Percentiles rank a stretch among this genome's conserved stretches.
phyloP scores from a whole-genome alignment of 2,329 filamentous ascomycete genomes.

The Parasarocladium wereldwijsianum region DNA sequence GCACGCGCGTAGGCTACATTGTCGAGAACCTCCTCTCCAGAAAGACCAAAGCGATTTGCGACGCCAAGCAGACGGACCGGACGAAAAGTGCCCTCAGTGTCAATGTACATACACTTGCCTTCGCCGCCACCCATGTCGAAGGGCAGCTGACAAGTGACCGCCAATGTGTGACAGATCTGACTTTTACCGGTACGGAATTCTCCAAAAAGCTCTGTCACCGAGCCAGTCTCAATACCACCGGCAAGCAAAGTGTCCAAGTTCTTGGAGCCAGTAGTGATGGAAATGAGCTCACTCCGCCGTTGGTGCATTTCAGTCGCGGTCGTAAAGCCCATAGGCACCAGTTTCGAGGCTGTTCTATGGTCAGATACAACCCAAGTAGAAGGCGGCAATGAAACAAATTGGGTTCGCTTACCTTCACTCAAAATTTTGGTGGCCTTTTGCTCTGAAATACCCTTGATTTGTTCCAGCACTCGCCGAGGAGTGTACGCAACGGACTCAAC shows the following conservation, averaged over 20 bases:
- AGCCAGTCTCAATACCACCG: slow-evolving; percentile 91
- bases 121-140: slow-evolving; percentile 99
- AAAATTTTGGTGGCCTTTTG: slow-evolving; percentile 89
- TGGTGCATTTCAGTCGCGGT: slow-evolving; percentile 99
- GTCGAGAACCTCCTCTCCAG: slow-evolving; percentile 92
- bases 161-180: slow-evolving; percentile 96
- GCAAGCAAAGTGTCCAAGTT: slow-evolving; percentile 90
- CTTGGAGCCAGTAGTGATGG: slow-evolving; percentile 95
- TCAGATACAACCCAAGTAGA: slow-evolving; percentile 1
- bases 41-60: slow-evolving; percentile 85
- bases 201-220: slow-evolving; percentile 94
- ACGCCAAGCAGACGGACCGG: slow-evolving; percentile 84
- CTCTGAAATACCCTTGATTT: slow-evolving; percentile 96
- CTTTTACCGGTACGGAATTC: slow-evolving; percentile 97
- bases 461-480: slow-evolving; percentile 68
- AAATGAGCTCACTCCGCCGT: slow-evolving; percentile 89
- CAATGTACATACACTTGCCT: slow-evolving; percentile 96
- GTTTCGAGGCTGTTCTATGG: slow-evolving; percentile 57
- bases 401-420: slow-evolving; percentile 52
- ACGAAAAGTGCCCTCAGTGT: slow-evolving; percentile 93
- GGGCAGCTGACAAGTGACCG: slow-evolving; percentile 91
- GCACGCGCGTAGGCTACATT: slow-evolving; percentile 96
- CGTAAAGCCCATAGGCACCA: slow-evolving; percentile 97
- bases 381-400: not conserved
- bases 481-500: slow-evolving; percentile 94